Base-by-base conservation (phyloP, 139 green algal genomes). In the Chlorella sp. region DNA sequence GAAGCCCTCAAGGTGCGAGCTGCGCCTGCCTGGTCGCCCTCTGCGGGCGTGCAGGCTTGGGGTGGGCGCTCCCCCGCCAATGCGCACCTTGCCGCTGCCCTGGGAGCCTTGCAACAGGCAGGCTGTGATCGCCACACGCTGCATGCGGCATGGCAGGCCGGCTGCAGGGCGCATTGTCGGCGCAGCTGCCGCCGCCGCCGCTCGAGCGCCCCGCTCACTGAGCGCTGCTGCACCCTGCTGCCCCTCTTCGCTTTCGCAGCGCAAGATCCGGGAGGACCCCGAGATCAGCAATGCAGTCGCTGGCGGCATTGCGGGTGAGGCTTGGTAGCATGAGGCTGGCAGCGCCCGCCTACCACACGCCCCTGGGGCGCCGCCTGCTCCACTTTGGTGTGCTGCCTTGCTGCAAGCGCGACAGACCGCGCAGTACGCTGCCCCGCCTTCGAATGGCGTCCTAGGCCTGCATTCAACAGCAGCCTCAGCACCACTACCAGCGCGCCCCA, bases 251-350 rank as follows among this genome's bases (percentile, higher is more conserved):
- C 20, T 4, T 83, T n/a, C n/a, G 63, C 84, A 89, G 85, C 60
- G 55, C 30, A 85, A 81, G 34, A 65, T 89, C 18, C 41, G 78
- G 63, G 55, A 86, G 25, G 85, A 89, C 69, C 74, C 79, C 11
- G 85, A 89, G 62, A 86, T 89, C 41, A 32, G 47, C 32, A 90
- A 80, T 78, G 86, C 83, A 0, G 70, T 90, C 32, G 51, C 86
- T n/a, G 86, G 86, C 34, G 86, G 86, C 36, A 86, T 90, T 80
- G 85, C 85, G 36, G 85, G 85, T 81, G 62, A 25, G 75, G 16
- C 26, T 18, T 23, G 4, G 74, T 28, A 18, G 7, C 13, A 6
- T 28, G 21, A 18, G 26, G 63, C 4, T 69, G 4, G 23, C 23
- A 0, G 51, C 51, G 26, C 3, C 28, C 63, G 21, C 28, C 63